Conservation (phyloP, 1,284 basidiomycete species). For the Apiotrichum mycotoxinovorans region DNA sequence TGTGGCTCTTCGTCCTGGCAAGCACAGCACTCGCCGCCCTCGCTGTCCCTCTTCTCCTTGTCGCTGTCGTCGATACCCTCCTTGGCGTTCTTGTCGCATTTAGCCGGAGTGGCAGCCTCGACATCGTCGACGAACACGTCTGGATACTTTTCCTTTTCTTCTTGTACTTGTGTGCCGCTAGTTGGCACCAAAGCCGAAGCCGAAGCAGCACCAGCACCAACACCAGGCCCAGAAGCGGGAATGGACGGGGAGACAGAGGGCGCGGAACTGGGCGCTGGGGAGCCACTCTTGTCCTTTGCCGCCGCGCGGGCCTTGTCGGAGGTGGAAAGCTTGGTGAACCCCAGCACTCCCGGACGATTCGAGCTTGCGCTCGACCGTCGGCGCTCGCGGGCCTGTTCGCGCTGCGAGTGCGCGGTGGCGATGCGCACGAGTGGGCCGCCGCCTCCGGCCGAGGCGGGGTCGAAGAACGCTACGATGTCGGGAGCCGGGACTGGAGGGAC, state of each 20-base stretch:
- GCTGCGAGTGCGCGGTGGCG: conserved; percentile 26
- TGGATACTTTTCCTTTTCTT: background rate
- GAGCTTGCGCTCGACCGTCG: background rate
- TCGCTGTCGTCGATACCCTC: too few relatives aligned
- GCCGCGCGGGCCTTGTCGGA: too few relatives aligned
- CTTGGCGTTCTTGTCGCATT: background rate
- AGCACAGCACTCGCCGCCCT: background rate
- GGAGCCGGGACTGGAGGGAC: conserved; percentile 8
- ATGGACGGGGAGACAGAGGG: too few relatives aligned
- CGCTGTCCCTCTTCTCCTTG: background rate
- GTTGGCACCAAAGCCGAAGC: too few relatives aligned
- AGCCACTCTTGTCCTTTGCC: too few relatives aligned
- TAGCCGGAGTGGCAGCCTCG: background rate
- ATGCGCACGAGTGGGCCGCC: conserved; percentile 38
- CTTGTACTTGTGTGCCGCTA: too few relatives aligned
- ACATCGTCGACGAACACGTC: conserved; percentile 4
- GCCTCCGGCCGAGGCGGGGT: conserved; percentile 37
- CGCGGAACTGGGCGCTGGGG: too few relatives aligned
- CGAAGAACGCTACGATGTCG: conserved; percentile 34
- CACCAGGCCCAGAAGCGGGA: too few relatives aligned
- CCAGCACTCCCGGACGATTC: background rate
- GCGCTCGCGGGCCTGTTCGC: background rate
- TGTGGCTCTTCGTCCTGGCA: conserved; percentile 13
- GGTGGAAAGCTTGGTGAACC: background rate
- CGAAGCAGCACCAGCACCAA: background rate